phyloP scores from a whole-genome alignment of 2,329 filamentous ascomycete genomes.

The Calonectria naviculata region DNA sequence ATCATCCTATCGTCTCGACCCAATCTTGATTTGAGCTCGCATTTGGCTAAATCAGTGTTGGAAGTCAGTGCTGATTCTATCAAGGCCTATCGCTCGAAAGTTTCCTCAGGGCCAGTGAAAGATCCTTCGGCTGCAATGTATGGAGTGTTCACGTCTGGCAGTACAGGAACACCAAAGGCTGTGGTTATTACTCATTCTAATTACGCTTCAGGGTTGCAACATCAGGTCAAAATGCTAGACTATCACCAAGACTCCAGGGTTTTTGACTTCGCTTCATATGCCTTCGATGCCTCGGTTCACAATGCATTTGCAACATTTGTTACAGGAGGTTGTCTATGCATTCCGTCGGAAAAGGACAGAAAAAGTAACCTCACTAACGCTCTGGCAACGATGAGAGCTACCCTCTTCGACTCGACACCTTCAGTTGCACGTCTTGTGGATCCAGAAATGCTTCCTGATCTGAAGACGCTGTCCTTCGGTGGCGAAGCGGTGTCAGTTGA shows the following conservation, averaged over 20 bases:
- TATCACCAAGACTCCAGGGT: neutral
- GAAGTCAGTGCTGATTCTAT: neutral
- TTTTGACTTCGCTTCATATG: slow-evolving; percentile 21
- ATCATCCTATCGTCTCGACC: neutral
- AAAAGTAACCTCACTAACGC: neutral
- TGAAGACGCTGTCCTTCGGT: slow-evolving; percentile 12
- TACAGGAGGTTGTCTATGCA: slow-evolving; percentile 23
- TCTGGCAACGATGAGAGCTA: neutral
- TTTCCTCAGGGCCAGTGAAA: too few species aligned
- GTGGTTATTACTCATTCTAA: slow-evolving; percentile 23
- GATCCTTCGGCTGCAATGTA: neutral
- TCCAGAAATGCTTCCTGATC: neutral
- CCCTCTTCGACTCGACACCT: slow-evolving; percentile 3
- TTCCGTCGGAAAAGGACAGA: slow-evolving; percentile 8
- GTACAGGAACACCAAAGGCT: neutral
- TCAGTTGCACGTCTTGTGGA: slow-evolving; percentile 6
- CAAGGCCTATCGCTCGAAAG: neutral
- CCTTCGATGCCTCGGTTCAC: slow-evolving; percentile 22
- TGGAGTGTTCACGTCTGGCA: neutral
- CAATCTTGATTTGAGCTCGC: neutral
- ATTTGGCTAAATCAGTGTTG: neutral
- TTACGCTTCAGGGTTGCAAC: neutral
- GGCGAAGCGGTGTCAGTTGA: slow-evolving; percentile 5
- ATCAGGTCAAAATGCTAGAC: neutral
- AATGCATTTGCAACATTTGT: slow-evolving; percentile 19